phyloP scores from a whole-genome alignment of 2,329 filamentous ascomycete species.

The Cordyceps cicadae region DNA sequence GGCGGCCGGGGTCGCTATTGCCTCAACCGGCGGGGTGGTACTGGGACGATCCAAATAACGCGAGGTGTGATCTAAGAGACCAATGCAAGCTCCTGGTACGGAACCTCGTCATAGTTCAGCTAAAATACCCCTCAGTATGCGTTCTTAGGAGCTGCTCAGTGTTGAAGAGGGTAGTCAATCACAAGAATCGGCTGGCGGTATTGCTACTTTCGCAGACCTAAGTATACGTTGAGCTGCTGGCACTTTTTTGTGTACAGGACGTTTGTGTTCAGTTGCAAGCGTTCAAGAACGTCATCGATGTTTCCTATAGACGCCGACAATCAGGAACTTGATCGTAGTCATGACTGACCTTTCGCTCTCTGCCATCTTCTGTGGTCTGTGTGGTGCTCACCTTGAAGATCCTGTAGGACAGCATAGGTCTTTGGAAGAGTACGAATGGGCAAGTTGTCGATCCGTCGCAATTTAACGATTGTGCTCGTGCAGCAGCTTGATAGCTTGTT shows the following conservation, averaged over 20 bases:
- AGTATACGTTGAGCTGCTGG: not conserved
- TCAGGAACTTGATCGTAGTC: too few species aligned
- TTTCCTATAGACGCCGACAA: too few species aligned
- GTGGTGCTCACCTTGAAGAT: too few species aligned
- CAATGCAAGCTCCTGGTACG: not conserved
- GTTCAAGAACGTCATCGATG: too few species aligned
- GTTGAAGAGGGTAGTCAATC: not conserved
- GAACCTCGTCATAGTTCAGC: not conserved
- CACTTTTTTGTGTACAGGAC: not conserved
- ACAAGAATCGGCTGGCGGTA: not conserved
- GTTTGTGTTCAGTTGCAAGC: too few species aligned
- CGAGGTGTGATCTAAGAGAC: not conserved
- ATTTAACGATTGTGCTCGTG: too few species aligned
- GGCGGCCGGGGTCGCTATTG: not conserved
- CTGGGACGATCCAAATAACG: not conserved
- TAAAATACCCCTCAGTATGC: not conserved
- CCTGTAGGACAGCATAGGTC: too few species aligned
- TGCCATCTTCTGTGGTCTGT: too few species aligned
- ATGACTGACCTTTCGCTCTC: too few species aligned
- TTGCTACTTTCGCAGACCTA: not conserved
- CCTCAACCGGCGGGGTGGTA: not conserved
- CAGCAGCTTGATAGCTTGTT: too few species aligned
- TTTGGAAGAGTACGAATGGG: too few species aligned
- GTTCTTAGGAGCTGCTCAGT: not conserved
- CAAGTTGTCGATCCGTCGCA: too few species aligned